Base-by-base conservation (phyloP, 2,329 filamentous ascomycete genomes). In the Hymenoscyphus linearis region DNA sequence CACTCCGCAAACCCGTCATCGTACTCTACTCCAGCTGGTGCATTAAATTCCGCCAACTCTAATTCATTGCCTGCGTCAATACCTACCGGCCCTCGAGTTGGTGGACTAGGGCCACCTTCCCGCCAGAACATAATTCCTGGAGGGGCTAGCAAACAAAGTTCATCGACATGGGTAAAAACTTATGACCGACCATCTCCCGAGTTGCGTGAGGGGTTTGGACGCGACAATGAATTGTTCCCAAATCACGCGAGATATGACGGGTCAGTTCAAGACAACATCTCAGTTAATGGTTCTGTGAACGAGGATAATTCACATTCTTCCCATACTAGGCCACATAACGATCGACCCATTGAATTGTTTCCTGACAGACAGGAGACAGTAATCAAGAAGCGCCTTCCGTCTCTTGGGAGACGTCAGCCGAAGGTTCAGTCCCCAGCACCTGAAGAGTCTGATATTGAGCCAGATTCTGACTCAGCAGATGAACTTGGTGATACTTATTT, bases 401-500 rank as follows among this genome's bases (percentile, higher is more conserved):
- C 65, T 16, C 57, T 69, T 50, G 65, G 60, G 27, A 69, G 62
- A 54, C 66, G 60, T 16, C 61, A 62, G 10, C 60, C 63, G 6
- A 64, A 64, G 50, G 52, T 58, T 9, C 60, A 50, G 18, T 57
- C 59, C 12, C 57, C 57, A 36, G 34, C 58, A 31, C 16, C 54
- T 5, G 62, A 64, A 18, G 60, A 62, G 5, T 60, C 65, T 50
- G 69, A 67, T 26, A 70, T 69, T 1, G 27, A 53, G 25, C 14
- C 50, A 6, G 68, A 72, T 57, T 67, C 68, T 10, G 71, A 73
- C 58, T 71, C 69, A 26, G 71, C 55, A 7, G 69, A 73, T 55
- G 71, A 73, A n/a, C 61, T 73, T 26, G 67, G 68, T 37, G 71
- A 73, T 58, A 63, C 67, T 34, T 73, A 72, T 56, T 73, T 73